Conservation (phyloP, 345 rosid genomes). For the Hypericum androsaemum region DNA sequence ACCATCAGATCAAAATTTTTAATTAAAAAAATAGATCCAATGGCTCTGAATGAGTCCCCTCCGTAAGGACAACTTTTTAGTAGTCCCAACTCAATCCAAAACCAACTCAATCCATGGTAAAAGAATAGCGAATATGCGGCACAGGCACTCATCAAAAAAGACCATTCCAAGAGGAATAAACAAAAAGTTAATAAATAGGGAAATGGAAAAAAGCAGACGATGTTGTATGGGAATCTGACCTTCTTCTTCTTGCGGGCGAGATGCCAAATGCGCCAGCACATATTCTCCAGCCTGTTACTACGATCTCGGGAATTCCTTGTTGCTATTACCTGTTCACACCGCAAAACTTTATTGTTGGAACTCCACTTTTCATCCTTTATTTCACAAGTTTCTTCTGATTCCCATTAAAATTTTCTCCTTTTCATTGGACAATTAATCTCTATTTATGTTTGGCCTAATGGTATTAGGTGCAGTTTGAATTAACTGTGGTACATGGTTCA, state of each 20-base stretch:
- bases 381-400: constrained; percentile 12
- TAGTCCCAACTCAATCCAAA: no score
- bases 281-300: constrained; percentile 80
- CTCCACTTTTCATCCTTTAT: constrained; percentile 10
- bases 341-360: neutral
- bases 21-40: no score
- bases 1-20: no score
- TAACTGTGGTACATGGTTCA: no score
- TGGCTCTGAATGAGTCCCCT: no score
- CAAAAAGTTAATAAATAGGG: neutral
- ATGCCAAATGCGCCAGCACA: constrained; percentile 99
- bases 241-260: constrained; percentile 84
- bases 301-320: constrained; percentile 88
- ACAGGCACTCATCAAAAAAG: neutral
- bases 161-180: neutral
- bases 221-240: constrained; percentile 19
- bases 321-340: constrained; percentile 60
- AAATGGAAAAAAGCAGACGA: neutral
- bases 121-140: no score
- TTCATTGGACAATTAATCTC: no score
- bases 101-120: no score
- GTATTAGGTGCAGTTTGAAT: no score
- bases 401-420: no score
- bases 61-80: no score
- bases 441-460: no score